phyloP scores from a whole-genome alignment of 1,284 basidiomycete species.

The Sphaerobolus stellatus region DNA sequence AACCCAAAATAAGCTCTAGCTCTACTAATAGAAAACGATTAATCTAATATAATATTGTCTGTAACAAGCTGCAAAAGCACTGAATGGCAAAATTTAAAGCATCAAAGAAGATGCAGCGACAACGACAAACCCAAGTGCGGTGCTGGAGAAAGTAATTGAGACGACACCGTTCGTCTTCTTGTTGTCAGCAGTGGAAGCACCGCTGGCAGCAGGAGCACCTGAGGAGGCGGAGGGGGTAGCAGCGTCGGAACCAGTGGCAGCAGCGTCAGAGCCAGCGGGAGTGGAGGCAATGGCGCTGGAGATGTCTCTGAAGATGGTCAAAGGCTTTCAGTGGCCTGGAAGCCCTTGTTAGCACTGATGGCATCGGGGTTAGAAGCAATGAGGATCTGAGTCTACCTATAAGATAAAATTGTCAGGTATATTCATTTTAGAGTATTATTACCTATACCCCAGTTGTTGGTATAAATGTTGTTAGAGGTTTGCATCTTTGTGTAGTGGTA shows the following conservation, averaged over 20 bases:
- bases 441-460: slow-evolving; percentile 60
- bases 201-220: slow-evolving; percentile 21
- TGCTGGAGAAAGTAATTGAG: slow-evolving; percentile 49
- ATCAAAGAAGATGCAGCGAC: slow-evolving; percentile 55
- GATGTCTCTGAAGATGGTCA: slow-evolving; percentile 61
- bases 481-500: slow-evolving; percentile 46
- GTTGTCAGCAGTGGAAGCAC: slow-evolving; percentile 23
- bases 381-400: slow-evolving; percentile 54
- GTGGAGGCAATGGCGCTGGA: slow-evolving; percentile 29
- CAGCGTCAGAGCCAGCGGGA: slow-evolving; percentile 10
- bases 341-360: slow-evolving; percentile 46
- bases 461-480: slow-evolving; percentile 48
- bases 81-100: slow-evolving; percentile 38
- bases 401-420: not conserved
- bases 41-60: too few species aligned
- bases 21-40: too few species aligned
- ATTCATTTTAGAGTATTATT: too few species aligned
- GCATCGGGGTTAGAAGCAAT: slow-evolving; percentile 60
- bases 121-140: slow-evolving; percentile 49
- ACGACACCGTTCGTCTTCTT: slow-evolving; percentile 45
- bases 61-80: too few species aligned
- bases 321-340: slow-evolving; percentile 47
- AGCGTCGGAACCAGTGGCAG: slow-evolving; percentile 27
- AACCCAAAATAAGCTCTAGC: too few species aligned
- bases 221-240: slow-evolving; percentile 29